phyloP scores from a whole-genome alignment of 1,139 yeast genomes.

The Geotrichum macrosporum region DNA sequence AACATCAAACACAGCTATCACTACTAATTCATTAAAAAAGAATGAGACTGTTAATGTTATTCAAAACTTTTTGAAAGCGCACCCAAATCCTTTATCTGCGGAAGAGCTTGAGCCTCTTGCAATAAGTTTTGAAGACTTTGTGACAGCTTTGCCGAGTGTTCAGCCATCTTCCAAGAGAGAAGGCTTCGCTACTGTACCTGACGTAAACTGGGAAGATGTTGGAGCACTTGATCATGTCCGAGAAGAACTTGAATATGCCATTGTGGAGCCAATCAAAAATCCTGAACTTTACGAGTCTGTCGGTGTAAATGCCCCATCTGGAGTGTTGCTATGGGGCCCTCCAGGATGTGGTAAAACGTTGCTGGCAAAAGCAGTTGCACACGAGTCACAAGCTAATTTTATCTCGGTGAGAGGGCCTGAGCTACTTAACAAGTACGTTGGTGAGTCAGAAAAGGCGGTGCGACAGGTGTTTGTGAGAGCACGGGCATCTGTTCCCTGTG shows the following conservation, averaged over 20 bases:
- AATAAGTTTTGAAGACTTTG: conserved; percentile 74
- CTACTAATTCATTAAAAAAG: conserved; percentile 18
- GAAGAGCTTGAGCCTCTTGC: conserved; percentile 71
- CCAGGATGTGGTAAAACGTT: conserved; percentile 98
- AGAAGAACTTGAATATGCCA: conserved; percentile 92
- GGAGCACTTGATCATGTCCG: conserved; percentile 82
- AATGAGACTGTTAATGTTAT: conserved; percentile 52
- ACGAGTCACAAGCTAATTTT: conserved; percentile 92
- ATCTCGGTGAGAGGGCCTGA: conserved; percentile 96
- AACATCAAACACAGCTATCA: not conserved
- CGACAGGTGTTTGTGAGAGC: conserved; percentile 94
- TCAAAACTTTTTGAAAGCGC: conserved; percentile 63
- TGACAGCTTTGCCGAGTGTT: conserved; percentile 80
- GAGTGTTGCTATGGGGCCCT: conserved; percentile 98
- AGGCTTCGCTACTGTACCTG: conserved; percentile 98
- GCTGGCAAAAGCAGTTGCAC: conserved; percentile 94
- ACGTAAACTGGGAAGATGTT: conserved; percentile 91
- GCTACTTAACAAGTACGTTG: conserved; percentile 86
- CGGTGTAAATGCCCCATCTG: conserved; percentile 96
- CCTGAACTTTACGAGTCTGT: conserved; percentile 88
- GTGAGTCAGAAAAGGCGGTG: conserved; percentile 93
- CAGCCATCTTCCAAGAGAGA: conserved; percentile 98
- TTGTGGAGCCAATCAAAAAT: conserved; percentile 90
- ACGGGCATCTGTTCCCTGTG: conserved; percentile 90
- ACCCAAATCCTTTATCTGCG: conserved; percentile 72